A percentile compares a stretch with the other conserved stretches of the same genome.
Evolutionary conservation across 805 yeast genomes (phyloP).

Genomic region (Cyberlindnera nakhonratchasimensis): DNA sequence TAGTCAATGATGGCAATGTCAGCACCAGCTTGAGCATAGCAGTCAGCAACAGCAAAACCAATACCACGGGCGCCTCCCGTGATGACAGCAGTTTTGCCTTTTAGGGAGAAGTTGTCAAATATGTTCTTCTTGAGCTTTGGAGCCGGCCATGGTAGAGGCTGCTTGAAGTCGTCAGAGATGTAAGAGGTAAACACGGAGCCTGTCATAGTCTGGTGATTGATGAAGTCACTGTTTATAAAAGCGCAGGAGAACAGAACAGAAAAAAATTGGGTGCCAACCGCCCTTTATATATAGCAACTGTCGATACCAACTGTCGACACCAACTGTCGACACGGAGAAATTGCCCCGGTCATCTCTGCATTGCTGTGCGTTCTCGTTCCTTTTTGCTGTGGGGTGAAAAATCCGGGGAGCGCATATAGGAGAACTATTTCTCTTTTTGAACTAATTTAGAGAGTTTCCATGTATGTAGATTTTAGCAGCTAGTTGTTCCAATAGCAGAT

Average conservation of each 20-base stretch:
- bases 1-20: slow-evolving; percentile 52
- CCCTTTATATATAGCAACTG: neutral
- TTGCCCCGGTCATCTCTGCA: slow-evolving; percentile 14
- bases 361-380: neutral
- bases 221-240: neutral
- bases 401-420: neutral
- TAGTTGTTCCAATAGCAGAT: no score
- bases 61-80: slow-evolving; percentile 88
- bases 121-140: slow-evolving; percentile 53
- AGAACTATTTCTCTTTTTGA: no score
- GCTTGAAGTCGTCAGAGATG: slow-evolving; percentile 24
- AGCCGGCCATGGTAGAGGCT: slow-evolving; percentile 47
- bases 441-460: no score
- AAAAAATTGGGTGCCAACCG: neutral
- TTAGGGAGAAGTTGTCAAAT: slow-evolving; percentile 68
- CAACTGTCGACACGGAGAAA: neutral
- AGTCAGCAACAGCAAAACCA: slow-evolving; percentile 78
- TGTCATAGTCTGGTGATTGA: slow-evolving; percentile 9
- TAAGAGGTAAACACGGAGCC: slow-evolving; percentile 20
- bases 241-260: no score
- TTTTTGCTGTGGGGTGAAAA: slow-evolving; percentile 1
- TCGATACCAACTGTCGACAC: no score
- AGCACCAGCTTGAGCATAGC: slow-evolving; percentile 85
- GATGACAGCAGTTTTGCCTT: slow-evolving; percentile 78
- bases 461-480: no score